These are phyloP conservation scores for Actinomortierella wolfii DNA, from an alignment of 371 early-diverging fungal genomes.

Conservation along the genomic window DNA sequence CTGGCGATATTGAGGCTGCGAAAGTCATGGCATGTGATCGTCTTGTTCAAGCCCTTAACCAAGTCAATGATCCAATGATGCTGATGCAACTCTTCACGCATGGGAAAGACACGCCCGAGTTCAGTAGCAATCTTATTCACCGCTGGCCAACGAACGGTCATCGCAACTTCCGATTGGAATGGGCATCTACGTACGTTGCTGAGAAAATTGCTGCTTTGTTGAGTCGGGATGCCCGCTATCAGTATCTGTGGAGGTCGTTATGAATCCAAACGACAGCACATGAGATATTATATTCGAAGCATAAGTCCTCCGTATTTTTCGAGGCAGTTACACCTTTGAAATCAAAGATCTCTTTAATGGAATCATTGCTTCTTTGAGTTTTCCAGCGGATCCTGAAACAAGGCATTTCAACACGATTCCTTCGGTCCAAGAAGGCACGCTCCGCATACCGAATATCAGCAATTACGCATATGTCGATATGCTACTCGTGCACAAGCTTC, in stretches of 20 bases:
- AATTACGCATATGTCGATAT: slow-evolving; percentile 11
- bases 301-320: slow-evolving; percentile 14
- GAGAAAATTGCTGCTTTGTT: slow-evolving; percentile 5
- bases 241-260: slow-evolving; percentile 7
- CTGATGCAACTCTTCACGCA: slow-evolving; percentile 17
- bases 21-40: slow-evolving; percentile 9
- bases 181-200: slow-evolving; percentile 12
- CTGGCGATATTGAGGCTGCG: slow-evolving; percentile 1
- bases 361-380: background rate
- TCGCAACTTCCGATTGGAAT: slow-evolving; percentile 4
- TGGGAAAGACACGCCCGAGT: slow-evolving; percentile 6
- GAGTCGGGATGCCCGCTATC: slow-evolving; percentile 1
- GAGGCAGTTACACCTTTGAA: slow-evolving; percentile 9
- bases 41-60: slow-evolving; percentile 15
- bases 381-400: slow-evolving; percentile 3
- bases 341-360: slow-evolving; percentile 11
- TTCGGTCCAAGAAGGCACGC: background rate
- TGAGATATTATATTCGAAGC: slow-evolving; percentile 12
- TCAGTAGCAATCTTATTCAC: slow-evolving; percentile 14
- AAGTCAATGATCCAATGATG: slow-evolving; percentile 8
- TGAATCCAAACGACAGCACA: background rate
- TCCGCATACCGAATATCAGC: slow-evolving; percentile 10
- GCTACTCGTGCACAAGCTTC: background rate
- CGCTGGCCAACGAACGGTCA: slow-evolving; percentile 7
- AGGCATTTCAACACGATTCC: slow-evolving; percentile 3